Evolutionary conservation across 208 protist species (phyloP).

Genomic region (Wallacemonas sp.): DNA sequence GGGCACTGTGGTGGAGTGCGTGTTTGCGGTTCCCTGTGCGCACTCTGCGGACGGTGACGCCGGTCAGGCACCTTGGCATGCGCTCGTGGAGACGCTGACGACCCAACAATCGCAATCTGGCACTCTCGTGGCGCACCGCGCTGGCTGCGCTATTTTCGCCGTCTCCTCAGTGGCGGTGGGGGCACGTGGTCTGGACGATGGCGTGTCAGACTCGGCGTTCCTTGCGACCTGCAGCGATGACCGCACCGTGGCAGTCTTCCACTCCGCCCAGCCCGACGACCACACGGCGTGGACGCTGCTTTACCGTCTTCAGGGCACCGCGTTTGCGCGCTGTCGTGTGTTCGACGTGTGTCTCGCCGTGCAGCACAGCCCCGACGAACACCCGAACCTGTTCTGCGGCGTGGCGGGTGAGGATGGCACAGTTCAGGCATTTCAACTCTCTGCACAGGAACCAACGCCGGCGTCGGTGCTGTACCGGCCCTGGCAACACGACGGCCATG

Average conservation of each 20-base stretch:
- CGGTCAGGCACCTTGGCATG: neutral
- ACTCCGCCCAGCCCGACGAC: neutral
- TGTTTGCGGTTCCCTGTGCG: constrained; percentile 14
- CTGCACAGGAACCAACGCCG: neutral
- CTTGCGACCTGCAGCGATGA: constrained; percentile 83
- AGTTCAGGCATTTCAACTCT: constrained; percentile 39
- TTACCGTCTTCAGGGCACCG: constrained; percentile 38
- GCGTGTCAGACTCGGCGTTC: neutral
- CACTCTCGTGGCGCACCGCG: constrained; percentile 41
- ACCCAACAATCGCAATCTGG: neutral
- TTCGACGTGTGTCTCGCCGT: constrained; percentile 56
- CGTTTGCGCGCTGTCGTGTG: constrained; percentile 56
- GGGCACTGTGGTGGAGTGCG: constrained; percentile 53
- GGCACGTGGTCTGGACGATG: neutral
- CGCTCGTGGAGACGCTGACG: neutral
- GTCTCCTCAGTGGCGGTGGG: constrained; percentile 24
- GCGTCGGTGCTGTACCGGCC: constrained; percentile 16
- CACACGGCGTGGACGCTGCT: constrained; percentile 31
- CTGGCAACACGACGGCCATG: constrained; percentile 63
- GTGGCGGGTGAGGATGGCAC: constrained; percentile 64
- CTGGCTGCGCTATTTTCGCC: constrained; percentile 72
- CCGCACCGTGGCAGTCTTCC: constrained; percentile 56
- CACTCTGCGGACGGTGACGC: too few species aligned
- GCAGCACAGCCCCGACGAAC: too few species aligned
- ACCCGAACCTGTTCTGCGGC: constrained; percentile 29